Percentiles rank a stretch among this genome's conserved stretches.
Conservation (phyloP, 768 basidiomycete genomes). For the Lactarius tabidus region DNA sequence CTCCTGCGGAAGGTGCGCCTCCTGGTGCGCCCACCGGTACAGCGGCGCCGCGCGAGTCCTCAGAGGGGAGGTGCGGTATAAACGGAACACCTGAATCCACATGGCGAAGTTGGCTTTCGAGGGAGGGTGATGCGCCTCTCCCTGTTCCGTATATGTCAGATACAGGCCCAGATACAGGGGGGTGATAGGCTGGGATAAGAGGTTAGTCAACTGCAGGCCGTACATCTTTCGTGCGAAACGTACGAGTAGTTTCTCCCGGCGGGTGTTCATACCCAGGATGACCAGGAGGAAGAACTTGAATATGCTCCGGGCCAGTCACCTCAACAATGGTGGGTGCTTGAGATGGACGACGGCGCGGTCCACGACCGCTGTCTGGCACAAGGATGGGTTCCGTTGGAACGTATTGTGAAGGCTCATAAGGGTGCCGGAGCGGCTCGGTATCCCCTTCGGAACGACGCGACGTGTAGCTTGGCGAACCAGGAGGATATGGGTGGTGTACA, state of each 20-base stretch:
- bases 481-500: slow-evolving; percentile 5
- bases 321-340: slow-evolving; percentile 18
- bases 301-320: slow-evolving; percentile 19
- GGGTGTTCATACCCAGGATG: neutral
- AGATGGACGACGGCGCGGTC: slow-evolving; percentile 9
- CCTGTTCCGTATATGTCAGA: slow-evolving; percentile 2
- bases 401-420: slow-evolving; percentile 3
- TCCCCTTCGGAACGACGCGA: neutral
- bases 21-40: neutral
- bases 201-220: neutral
- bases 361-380: slow-evolving; percentile 1
- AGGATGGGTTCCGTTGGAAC: slow-evolving; percentile 3
- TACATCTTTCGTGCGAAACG: neutral
- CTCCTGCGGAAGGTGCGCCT: neutral
- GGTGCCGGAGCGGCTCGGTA: slow-evolving; percentile 12
- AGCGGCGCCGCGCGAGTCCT: neutral
- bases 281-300: slow-evolving; percentile 8
- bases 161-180: slow-evolving; percentile 14
- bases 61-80: neutral
- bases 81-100: slow-evolving; percentile 9
- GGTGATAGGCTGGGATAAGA: slow-evolving; percentile 9
- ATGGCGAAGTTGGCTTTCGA: slow-evolving; percentile 7
- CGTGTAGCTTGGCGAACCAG: neutral
- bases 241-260: slow-evolving; percentile 10
- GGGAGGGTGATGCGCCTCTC: neutral